phyloP scores from a whole-genome alignment of 352 stramenopile genomes.

The Phytophthora rubi region DNA sequence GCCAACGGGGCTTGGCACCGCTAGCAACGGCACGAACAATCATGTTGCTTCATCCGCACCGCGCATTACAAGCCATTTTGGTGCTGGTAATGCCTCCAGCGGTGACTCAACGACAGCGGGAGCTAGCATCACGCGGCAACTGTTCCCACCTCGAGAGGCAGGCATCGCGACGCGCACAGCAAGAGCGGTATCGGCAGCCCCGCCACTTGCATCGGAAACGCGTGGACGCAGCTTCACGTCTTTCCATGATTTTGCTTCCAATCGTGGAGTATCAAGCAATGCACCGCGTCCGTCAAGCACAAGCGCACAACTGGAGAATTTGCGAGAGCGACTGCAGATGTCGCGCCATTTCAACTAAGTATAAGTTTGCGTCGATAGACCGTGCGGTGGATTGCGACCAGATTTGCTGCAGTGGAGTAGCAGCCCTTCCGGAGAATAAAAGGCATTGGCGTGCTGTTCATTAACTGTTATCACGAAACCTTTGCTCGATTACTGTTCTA shows the following conservation, averaged over 20 bases:
- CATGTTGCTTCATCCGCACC: conserved; percentile 15
- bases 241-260: conserved; percentile 49
- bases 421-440: background rate
- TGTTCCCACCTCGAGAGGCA: conserved; percentile 47
- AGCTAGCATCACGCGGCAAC: conserved; percentile 53
- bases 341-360: conserved; percentile 39
- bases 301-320: conserved; percentile 32
- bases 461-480: background rate
- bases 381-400: background rate
- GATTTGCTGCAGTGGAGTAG: conserved; percentile 1
- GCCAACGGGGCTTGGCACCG: conserved; percentile 16
- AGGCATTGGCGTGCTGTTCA: conserved; percentile 1
- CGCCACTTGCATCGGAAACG: conserved; percentile 22
- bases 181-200: conserved; percentile 27
- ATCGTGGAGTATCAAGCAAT: conserved; percentile 27
- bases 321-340: conserved; percentile 43
- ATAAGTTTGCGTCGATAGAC: conserved; percentile 12
- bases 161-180: conserved; percentile 15
- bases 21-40: conserved; percentile 23
- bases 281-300: conserved; percentile 28
- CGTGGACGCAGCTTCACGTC: conserved; percentile 59
- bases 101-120: conserved; percentile 13
- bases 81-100: conserved; percentile 11
- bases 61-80: conserved; percentile 33
- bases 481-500: conserved; percentile 21